Conservation (phyloP, 306 rosid species). For the Inga oerstediana region DNA sequence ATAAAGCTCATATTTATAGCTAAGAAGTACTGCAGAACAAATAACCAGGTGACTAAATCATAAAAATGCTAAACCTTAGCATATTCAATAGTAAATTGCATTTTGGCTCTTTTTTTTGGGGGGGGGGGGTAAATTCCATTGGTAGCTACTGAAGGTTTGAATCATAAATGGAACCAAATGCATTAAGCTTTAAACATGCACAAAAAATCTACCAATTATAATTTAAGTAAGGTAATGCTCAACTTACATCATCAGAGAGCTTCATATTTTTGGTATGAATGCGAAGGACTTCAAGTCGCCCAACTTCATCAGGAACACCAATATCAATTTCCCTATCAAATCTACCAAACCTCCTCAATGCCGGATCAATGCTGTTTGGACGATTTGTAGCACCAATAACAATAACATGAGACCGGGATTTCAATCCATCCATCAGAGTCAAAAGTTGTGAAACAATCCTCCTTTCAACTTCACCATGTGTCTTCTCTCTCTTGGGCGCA, state of each 20-base stretch:
- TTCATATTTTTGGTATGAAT: slow-evolving; percentile 74
- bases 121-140: too few species aligned
- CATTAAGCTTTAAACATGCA: not conserved
- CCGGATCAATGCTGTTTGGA: slow-evolving; percentile 66
- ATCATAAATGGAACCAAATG: not conserved
- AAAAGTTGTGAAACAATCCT: slow-evolving; percentile 67
- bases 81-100: not conserved
- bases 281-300: slow-evolving; percentile 72
- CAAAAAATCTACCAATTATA: not conserved
- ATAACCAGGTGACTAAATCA: not conserved
- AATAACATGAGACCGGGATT: slow-evolving; percentile 66
- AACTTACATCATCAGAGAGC: slow-evolving; percentile 65
- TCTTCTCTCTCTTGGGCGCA: slow-evolving; percentile 76
- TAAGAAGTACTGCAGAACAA: not conserved
- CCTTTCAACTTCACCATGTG: slow-evolving; percentile 70
- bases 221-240: not conserved
- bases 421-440: slow-evolving; percentile 71
- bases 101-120: not conserved
- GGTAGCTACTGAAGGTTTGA: not conserved
- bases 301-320: slow-evolving; percentile 73
- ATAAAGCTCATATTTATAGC: not conserved
- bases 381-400: slow-evolving; percentile 75
- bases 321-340: slow-evolving; percentile 77
- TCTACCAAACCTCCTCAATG: slow-evolving; percentile 72
- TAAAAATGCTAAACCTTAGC: not conserved